Evolutionary conservation across 1,284 basidiomycete species (phyloP).

Genomic region (Ceratobasidium theobromae): DNA sequence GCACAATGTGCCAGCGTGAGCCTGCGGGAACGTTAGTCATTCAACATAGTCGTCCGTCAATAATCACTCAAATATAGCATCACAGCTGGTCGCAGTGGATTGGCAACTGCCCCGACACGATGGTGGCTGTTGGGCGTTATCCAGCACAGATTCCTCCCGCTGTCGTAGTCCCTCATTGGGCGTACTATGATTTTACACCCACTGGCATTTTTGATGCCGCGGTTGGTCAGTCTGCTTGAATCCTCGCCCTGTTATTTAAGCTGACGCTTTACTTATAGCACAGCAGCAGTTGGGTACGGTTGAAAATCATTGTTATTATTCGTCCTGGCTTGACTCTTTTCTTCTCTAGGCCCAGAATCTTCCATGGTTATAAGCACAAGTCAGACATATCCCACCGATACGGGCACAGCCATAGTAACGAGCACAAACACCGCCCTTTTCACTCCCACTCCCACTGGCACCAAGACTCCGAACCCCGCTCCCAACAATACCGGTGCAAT

Average conservation of each 20-base stretch:
- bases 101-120: conserved; percentile 8
- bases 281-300: neutral
- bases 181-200: conserved; percentile 16
- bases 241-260: neutral
- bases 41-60: neutral
- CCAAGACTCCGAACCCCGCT: neutral
- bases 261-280: neutral
- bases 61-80: neutral
- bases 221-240: neutral
- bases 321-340: neutral
- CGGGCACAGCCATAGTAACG: conserved; percentile 16
- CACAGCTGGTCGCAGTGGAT: conserved; percentile 32
- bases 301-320: too few relatives aligned
- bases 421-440: neutral
- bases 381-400: neutral
- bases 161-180: conserved; percentile 32
- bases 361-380: neutral
- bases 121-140: conserved; percentile 14
- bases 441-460: neutral
- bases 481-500: conserved; percentile 37
- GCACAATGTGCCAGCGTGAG: conserved; percentile 34
- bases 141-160: conserved; percentile 15
- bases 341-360: neutral
- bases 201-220: conserved; percentile 23
- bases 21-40: neutral